phyloP scores from a whole-genome alignment of 169 alveolate species.

The Eimeria acervulina region DNA sequence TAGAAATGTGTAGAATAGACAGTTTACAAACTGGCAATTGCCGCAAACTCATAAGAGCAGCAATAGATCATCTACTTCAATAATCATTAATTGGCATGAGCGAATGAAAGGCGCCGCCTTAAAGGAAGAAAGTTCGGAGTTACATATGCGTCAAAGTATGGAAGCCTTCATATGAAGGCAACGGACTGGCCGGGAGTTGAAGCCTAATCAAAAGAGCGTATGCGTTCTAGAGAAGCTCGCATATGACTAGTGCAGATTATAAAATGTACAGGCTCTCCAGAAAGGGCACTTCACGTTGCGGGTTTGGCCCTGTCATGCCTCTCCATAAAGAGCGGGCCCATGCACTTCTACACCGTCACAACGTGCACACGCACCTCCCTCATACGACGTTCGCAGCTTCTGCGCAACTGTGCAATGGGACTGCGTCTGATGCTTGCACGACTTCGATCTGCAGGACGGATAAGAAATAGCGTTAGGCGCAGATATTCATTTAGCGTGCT shows the following conservation, averaged over 20 bases:
- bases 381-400: slow-evolving; percentile 20
- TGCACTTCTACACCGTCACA: not conserved
- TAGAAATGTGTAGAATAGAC: not conserved
- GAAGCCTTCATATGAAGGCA: not conserved
- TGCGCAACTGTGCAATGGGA: slow-evolving; percentile 2
- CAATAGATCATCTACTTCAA: not conserved
- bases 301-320: not conserved
- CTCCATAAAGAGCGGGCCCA: not conserved
- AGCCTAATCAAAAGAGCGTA: not conserved
- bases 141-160: slow-evolving; percentile 2
- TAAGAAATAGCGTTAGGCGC: not conserved
- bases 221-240: not conserved
- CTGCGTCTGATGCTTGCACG: slow-evolving; percentile 59
- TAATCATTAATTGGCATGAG: not conserved
- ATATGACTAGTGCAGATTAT: not conserved
- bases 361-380: not conserved
- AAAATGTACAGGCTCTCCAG: not conserved
- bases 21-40: not conserved
- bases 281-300: not conserved
- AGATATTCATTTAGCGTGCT: not conserved
- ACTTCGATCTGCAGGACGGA: slow-evolving; percentile 69
- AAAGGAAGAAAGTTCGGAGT: not conserved
- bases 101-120: not conserved
- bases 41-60: not conserved
- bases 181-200: not conserved